These are phyloP conservation scores for Combretum micranthum DNA, from an alignment of 345 rosid genomes.

Conservation along the genomic window DNA sequence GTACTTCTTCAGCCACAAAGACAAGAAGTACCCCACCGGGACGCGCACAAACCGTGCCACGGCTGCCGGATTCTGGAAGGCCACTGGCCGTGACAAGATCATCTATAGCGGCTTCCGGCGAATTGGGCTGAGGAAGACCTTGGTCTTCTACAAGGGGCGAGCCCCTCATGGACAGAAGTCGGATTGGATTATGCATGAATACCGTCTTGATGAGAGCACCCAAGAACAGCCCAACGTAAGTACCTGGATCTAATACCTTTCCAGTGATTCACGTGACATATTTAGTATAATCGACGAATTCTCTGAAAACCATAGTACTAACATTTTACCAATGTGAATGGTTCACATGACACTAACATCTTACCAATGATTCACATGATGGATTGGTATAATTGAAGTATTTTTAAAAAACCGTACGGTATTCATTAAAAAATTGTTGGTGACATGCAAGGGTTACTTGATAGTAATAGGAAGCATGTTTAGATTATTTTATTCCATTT, in stretches of 20 bases:
- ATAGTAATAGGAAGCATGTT: too few relatives aligned
- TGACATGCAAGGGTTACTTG: too few relatives aligned
- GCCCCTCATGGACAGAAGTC: slow-evolving; percentile 97
- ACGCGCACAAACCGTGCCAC: slow-evolving; percentile 94
- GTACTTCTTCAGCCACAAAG: slow-evolving; percentile 98
- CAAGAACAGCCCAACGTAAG: slow-evolving; percentile 33
- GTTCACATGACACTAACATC: too few relatives aligned
- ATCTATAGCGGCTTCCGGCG: slow-evolving; percentile 59
- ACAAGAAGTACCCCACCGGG: slow-evolving; percentile 93
- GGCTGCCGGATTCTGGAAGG: slow-evolving; percentile 93
- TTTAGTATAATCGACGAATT: too few relatives aligned
- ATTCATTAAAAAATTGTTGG: background rate
- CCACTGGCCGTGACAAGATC: slow-evolving; percentile 94
- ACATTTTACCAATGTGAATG: too few relatives aligned
- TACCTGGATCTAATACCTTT: background rate
- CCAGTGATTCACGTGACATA: too few relatives aligned
- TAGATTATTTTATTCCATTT: too few relatives aligned
- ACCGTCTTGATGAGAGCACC: slow-evolving; percentile 67
- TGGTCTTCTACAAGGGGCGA: slow-evolving; percentile 85
- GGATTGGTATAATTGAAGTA: too few relatives aligned
- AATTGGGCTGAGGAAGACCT: slow-evolving; percentile 87
- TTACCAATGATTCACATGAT: too few relatives aligned
- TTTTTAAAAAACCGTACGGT: too few relatives aligned
- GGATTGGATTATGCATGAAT: slow-evolving; percentile 99
- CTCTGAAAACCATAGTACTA: too few relatives aligned